Conservation (phyloP, 495 filamentous ascomycete species). For the Hypoxylon fragiforme region DNA sequence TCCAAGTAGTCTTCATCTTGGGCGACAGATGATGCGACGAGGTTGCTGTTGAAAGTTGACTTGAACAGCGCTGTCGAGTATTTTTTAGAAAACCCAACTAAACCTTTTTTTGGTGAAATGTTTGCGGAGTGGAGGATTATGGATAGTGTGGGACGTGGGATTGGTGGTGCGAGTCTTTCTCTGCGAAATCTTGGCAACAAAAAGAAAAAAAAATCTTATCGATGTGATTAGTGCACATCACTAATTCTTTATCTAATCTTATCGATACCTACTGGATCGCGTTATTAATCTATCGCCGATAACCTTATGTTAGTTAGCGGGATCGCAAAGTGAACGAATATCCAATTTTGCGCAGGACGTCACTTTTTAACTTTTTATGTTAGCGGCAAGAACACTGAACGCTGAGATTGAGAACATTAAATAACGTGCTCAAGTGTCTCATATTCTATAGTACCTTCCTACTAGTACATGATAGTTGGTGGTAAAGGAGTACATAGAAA, state of each 20-base stretch:
- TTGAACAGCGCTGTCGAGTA: constrained; percentile 1
- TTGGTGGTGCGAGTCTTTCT: constrained; percentile 8
- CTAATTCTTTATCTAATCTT: constrained; percentile 32
- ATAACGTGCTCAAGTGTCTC: too few relatives aligned
- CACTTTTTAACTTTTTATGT: too few relatives aligned
- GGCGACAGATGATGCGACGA: constrained; percentile 18
- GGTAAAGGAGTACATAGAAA: too few relatives aligned
- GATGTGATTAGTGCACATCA: constrained; percentile 8
- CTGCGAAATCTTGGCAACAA: constrained; percentile 36
- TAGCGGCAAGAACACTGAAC: too few relatives aligned
- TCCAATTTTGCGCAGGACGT: too few relatives aligned
- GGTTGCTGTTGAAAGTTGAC: constrained; percentile 5
- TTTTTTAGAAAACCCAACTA: constrained; percentile 7
- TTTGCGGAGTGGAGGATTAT: constrained; percentile 20
- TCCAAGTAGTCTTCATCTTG: constrained; percentile 58
- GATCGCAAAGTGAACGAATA: too few relatives aligned
- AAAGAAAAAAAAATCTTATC: constrained; percentile 23
- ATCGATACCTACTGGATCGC: too few relatives aligned
- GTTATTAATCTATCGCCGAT: too few relatives aligned
- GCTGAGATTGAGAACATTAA: too few relatives aligned
- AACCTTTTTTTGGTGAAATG: neutral
- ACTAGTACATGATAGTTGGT: too few relatives aligned
- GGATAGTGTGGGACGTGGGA: neutral
- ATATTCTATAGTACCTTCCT: too few relatives aligned
- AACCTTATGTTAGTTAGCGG: too few relatives aligned